Evolutionary conservation across 2,329 filamentous ascomycete genomes (phyloP).

Genomic region (Phialophora macrospora): DNA sequence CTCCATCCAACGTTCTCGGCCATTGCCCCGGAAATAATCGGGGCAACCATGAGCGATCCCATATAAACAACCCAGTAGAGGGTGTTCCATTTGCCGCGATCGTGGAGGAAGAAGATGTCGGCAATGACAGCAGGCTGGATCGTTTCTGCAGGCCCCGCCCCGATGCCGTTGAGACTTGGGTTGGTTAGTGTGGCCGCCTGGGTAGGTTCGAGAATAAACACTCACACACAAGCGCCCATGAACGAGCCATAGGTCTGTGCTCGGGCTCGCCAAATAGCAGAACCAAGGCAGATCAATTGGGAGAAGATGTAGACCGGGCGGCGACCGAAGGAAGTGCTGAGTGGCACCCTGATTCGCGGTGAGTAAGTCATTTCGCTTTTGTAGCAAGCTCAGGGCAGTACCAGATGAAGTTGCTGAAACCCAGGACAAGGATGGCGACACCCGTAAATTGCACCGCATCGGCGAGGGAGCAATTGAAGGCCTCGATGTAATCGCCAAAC

Average conservation of each 20-base stretch:
- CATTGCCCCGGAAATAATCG: conserved; percentile 66
- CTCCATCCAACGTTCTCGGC: conserved; percentile 63
- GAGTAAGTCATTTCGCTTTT: conserved; percentile 24
- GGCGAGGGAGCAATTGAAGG: conserved; percentile 59
- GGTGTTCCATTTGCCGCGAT: conserved; percentile 66
- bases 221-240: conserved; percentile 63
- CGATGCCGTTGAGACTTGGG: conserved; percentile 61
- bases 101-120: conserved; percentile 68
- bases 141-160: conserved; percentile 66
- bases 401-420: conserved; percentile 67
- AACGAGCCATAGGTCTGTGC: conserved; percentile 65
- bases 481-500: conserved; percentile 63
- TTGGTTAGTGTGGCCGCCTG: neutral
- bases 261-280: conserved; percentile 63
- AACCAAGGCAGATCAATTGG: conserved; percentile 58
- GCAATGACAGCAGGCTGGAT: conserved; percentile 67
- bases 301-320: conserved; percentile 60
- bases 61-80: conserved; percentile 68
- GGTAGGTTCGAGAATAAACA: neutral
- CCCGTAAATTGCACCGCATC: conserved; percentile 63
- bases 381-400: conserved; percentile 37
- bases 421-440: conserved; percentile 61
- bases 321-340: conserved; percentile 61
- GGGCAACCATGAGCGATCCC: conserved; percentile 64
- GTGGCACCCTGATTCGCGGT: conserved; percentile 54